These are phyloP conservation scores for Rhodotorula sphaerocarpa DNA, from an alignment of 768 basidiomycete genomes.

Conservation along the genomic window DNA sequence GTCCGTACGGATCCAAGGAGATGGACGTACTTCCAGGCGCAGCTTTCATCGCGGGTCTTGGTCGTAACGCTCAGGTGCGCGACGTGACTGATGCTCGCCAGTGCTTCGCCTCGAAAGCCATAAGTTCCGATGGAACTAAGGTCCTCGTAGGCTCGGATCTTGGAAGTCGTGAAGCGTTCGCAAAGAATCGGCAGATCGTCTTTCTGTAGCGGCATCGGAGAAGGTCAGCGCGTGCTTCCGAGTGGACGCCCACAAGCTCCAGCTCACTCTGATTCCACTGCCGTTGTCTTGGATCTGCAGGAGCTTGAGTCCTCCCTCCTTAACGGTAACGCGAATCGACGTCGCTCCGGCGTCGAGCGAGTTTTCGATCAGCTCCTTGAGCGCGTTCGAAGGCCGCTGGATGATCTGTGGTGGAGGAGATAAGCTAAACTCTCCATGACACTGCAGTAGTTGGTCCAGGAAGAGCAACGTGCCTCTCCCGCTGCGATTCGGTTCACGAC, in stretches of 20 bases:
- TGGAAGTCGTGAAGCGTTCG: slow-evolving; percentile 91
- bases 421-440: too few relatives aligned
- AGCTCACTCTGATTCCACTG: slow-evolving; percentile 79
- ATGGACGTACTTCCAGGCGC: slow-evolving; percentile 90
- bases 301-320: slow-evolving; percentile 90
- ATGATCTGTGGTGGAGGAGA: slow-evolving; percentile 55
- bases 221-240: too few relatives aligned
- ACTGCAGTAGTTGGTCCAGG: too few relatives aligned
- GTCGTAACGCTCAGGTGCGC: slow-evolving; percentile 81
- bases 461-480: slow-evolving; percentile 47
- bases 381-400: slow-evolving; percentile 80
- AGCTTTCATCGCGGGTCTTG: slow-evolving; percentile 69
- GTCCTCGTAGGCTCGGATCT: slow-evolving; percentile 77
- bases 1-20: too few relatives aligned
- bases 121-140: slow-evolving; percentile 76
- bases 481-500: slow-evolving; percentile 85
- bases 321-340: slow-evolving; percentile 74
- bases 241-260: too few relatives aligned
- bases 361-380: slow-evolving; percentile 94
- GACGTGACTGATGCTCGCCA: slow-evolving; percentile 92
- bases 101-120: slow-evolving; percentile 92
- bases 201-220: slow-evolving; percentile 52
- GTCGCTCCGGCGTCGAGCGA: slow-evolving; percentile 86
- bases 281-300: slow-evolving; percentile 97
- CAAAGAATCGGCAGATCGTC: slow-evolving; percentile 80